Conservation (phyloP, 495 filamentous ascomycete species). For the Schizothecium vesticola region DNA sequence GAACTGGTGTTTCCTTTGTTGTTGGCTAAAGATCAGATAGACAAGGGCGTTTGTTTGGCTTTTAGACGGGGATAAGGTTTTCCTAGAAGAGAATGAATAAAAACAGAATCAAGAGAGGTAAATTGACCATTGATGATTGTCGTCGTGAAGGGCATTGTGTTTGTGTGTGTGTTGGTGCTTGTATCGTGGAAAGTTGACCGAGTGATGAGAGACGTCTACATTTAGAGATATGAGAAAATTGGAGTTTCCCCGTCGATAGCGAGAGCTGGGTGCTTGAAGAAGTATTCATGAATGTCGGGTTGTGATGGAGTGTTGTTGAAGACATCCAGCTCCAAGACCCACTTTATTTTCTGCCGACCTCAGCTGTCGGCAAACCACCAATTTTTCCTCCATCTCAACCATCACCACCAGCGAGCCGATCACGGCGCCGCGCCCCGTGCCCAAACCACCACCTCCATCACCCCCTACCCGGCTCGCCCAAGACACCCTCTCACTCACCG, state of each 20-base stretch:
- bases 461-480: neutral
- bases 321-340: neutral
- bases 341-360: conserved; percentile 11
- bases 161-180: neutral
- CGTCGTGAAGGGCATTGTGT: neutral
- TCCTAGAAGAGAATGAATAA: neutral
- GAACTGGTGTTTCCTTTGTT: neutral
- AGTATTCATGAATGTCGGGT: neutral
- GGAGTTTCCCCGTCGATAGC: neutral
- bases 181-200: neutral
- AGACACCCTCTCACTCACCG: neutral
- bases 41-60: neutral
- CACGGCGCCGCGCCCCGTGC: neutral
- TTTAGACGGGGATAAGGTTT: neutral
- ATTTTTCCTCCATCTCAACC: conserved; percentile 13
- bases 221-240: neutral
- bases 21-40: neutral
- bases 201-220: no score
- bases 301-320: neutral
- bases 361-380: conserved; percentile 10
- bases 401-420: neutral
- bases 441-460: neutral
- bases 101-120: neutral
- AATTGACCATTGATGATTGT: neutral
- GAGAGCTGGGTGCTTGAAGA: neutral